These are phyloP conservation scores for Hymenotorrendiella dingleyae DNA, from an alignment of 2,329 filamentous ascomycete genomes.

Conservation along the genomic window DNA sequence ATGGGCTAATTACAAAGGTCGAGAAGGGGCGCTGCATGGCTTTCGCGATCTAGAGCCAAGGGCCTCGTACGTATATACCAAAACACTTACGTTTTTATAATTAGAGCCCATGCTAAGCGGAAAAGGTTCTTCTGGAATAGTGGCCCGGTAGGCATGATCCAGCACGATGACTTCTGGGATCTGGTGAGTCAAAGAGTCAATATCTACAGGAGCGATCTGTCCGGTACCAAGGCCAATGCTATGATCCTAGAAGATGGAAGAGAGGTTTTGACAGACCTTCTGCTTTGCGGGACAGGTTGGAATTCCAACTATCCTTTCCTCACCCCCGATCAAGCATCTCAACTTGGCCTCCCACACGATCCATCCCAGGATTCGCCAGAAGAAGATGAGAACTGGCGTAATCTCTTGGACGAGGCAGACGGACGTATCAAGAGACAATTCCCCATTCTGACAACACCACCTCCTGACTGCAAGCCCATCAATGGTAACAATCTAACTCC, in stretches of 20 bases:
- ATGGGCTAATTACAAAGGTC: background rate
- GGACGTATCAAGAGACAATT: background rate
- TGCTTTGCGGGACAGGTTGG: slow-evolving; percentile 28
- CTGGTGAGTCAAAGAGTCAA: background rate
- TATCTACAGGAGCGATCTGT: background rate
- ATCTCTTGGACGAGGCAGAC: slow-evolving; percentile 8
- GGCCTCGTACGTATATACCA: background rate
- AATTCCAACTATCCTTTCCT: slow-evolving; percentile 20
- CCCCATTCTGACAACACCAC: background rate
- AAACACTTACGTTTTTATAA: too few species aligned
- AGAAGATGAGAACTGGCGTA: slow-evolving; percentile 19
- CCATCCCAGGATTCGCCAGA: slow-evolving; percentile 11
- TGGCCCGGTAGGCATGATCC: background rate
- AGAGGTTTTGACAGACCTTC: slow-evolving; percentile 16
- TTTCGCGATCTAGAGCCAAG: background rate
- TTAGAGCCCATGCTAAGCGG: too few species aligned
- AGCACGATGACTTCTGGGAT: slow-evolving; percentile 1
- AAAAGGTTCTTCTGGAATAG: slow-evolving; percentile 42
- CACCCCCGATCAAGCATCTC: slow-evolving; percentile 13
- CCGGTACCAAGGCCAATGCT: background rate
- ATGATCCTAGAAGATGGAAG: background rate
- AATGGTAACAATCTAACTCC: background rate
- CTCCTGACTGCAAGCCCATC: background rate
- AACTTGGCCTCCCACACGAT: slow-evolving; percentile 23
- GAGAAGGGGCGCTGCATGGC: background rate